Percentiles rank a stretch among this genome's conserved stretches.
These are phyloP conservation scores for Radiomyces spectabilis DNA, from an alignment of 192 early-diverging fungal genomes.

Conservation along the genomic window DNA sequence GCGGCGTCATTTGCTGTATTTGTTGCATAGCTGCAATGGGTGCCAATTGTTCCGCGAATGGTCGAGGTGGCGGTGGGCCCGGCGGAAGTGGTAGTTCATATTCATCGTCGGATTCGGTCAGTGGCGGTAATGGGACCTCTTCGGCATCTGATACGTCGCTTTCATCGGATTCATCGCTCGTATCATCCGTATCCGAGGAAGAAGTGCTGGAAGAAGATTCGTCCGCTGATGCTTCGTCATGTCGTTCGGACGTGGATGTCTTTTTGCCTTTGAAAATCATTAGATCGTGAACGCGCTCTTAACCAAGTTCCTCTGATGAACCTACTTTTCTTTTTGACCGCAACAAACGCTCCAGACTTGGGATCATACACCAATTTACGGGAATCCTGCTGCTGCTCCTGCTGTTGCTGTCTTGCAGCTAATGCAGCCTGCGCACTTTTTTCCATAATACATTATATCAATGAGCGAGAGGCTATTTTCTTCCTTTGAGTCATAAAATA, in stretches of 20 bases:
- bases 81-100: constrained; percentile 28
- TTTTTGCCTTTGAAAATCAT: too few relatives aligned
- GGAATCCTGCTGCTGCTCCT: constrained; percentile 6
- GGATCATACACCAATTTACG: constrained; percentile 27
- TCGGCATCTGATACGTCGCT: constrained; percentile 1
- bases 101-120: constrained; percentile 15
- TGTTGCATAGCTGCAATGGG: background rate
- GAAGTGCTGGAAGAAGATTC: constrained; percentile 1
- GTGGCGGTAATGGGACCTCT: too few relatives aligned
- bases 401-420: constrained; percentile 7
- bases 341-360: constrained; percentile 23
- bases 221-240: background rate
- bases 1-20: constrained; percentile 9
- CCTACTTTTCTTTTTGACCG: constrained; percentile 17
- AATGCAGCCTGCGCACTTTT: constrained; percentile 12
- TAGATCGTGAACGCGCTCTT: too few relatives aligned
- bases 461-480: background rate
- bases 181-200: background rate
- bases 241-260: background rate
- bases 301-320: too few relatives aligned
- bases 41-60: constrained; percentile 19
- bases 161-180: background rate
- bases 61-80: constrained; percentile 34
- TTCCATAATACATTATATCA: background rate
- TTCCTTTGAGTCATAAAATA: background rate